phyloP scores from a whole-genome alignment of 495 filamentous ascomycete species.

The Elasticomyces elasticus region DNA sequence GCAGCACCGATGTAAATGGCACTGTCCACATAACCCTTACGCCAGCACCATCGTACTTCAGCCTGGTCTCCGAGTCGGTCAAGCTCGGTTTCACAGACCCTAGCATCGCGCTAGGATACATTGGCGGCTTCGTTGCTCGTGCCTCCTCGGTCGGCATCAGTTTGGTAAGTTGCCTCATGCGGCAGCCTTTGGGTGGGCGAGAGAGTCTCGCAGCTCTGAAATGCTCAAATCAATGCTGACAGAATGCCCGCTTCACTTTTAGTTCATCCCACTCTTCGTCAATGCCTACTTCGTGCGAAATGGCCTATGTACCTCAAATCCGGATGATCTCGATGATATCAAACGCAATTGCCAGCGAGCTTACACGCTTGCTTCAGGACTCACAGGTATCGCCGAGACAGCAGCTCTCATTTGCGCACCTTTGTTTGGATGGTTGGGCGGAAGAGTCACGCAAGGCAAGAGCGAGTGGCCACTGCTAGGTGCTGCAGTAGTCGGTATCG shows the following conservation, averaged over 20 bases:
- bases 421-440: constrained; percentile 70
- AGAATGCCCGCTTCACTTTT: no score
- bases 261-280: constrained; percentile 87
- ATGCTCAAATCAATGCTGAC: no score
- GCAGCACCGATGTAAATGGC: constrained; percentile 1
- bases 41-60: constrained; percentile 26
- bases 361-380: constrained; percentile 70
- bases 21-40: constrained; percentile 14
- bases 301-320: constrained; percentile 61
- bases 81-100: constrained; percentile 62
- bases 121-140: constrained; percentile 90
- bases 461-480: constrained; percentile 66
- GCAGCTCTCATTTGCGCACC: constrained; percentile 77
- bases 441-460: constrained; percentile 41
- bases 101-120: constrained; percentile 74
- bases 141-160: constrained; percentile 94
- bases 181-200: no score
- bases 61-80: constrained; percentile 50
- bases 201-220: no score
- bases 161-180: no score
- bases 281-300: constrained; percentile 80
- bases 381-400: constrained; percentile 83
- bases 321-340: constrained; percentile 45
- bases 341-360: constrained; percentile 73
- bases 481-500: constrained; percentile 58